These are phyloP conservation scores for Halenospora varia DNA, from an alignment of 495 filamentous ascomycete genomes.

Conservation along the genomic window DNA sequence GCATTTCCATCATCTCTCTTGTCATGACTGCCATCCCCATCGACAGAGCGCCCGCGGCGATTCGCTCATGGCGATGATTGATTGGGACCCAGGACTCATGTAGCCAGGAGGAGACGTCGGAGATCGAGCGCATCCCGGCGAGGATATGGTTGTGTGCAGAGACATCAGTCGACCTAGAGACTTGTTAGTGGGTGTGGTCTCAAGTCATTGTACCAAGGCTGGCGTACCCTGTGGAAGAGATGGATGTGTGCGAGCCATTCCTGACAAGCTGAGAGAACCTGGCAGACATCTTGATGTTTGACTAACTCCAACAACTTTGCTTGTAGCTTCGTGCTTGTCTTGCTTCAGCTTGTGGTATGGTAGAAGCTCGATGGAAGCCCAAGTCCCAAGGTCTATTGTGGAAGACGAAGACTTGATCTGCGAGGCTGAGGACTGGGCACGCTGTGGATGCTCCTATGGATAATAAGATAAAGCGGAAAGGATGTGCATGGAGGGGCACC, in stretches of 20 bases:
- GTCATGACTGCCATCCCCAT: conserved; percentile 13
- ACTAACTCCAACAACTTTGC: too few species aligned
- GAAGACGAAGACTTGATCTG: too few species aligned
- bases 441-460: too few species aligned
- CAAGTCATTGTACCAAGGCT: too few species aligned
- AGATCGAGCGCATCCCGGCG: not conserved
- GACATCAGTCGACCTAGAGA: conserved; percentile 4
- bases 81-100: not conserved
- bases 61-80: conserved; percentile 15
- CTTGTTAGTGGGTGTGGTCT: not conserved
- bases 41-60: not conserved
- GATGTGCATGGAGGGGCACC: too few species aligned
- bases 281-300: conserved; percentile 2
- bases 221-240: conserved; percentile 7
- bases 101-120: conserved; percentile 7
- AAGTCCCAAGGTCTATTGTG: too few species aligned
- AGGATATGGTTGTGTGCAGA: conserved; percentile 7
- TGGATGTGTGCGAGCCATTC: conserved; percentile 6
- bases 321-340: too few species aligned
- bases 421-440: too few species aligned
- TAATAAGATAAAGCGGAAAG: too few species aligned
- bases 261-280: conserved; percentile 6
- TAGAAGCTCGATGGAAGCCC: too few species aligned
- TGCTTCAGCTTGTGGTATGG: too few species aligned
- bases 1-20: conserved; percentile 19